These are phyloP conservation scores for Neurospora pannonica DNA, from an alignment of 495 filamentous ascomycete genomes.

Conservation along the genomic window DNA sequence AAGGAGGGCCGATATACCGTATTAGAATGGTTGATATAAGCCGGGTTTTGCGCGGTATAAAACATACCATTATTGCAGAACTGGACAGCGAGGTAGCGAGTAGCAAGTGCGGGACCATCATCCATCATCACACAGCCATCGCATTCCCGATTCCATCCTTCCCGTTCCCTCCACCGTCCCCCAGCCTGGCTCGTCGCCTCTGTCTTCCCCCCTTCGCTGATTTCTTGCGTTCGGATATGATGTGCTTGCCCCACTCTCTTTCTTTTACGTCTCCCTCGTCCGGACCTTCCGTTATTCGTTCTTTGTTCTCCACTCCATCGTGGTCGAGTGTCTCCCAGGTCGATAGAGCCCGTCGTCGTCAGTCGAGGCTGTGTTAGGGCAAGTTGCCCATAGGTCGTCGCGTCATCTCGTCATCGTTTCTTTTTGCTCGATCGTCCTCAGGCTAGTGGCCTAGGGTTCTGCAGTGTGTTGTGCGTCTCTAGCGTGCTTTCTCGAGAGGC, in stretches of 20 bases:
- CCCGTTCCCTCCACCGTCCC: background rate
- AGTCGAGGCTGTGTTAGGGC: background rate
- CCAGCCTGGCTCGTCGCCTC: background rate
- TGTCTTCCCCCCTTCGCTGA: background rate
- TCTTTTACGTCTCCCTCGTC: background rate
- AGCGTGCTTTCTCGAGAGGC: background rate
- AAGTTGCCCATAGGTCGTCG: background rate
- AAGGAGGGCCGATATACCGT: constrained; percentile 8
- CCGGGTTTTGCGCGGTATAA: constrained; percentile 10
- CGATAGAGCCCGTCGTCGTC: background rate
- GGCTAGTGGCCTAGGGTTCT: background rate
- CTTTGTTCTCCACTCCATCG: background rate
- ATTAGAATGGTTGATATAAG: constrained; percentile 11
- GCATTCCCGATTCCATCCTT: background rate
- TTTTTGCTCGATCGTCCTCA: background rate
- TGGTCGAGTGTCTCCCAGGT: background rate
- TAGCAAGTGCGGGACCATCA: background rate
- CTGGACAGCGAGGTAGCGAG: background rate
- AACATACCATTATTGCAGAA: constrained; percentile 10
- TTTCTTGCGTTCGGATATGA: background rate
- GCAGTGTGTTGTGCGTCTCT: background rate
- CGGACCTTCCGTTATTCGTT: background rate
- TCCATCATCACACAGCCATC: background rate
- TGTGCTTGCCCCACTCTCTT: background rate
- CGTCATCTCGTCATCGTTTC: background rate